Base-by-base conservation (phyloP, 2,329 filamentous ascomycete genomes). In the Hirsutella thompsonii region DNA sequence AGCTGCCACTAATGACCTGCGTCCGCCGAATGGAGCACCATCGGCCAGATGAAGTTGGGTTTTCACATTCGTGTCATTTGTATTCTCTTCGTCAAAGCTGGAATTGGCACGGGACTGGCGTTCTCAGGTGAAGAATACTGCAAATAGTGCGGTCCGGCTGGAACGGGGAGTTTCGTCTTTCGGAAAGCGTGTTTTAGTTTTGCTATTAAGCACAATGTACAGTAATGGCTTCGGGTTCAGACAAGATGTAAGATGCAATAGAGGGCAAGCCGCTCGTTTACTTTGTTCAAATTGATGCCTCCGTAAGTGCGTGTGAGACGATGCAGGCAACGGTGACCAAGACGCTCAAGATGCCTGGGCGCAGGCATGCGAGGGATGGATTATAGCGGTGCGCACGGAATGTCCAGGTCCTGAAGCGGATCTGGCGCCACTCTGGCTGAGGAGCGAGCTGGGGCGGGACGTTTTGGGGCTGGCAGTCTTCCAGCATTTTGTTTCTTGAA, bases 101-200 rank as follows among this genome's bases (percentile, higher is more conserved):
- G 53, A 55, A 57, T 48, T 32, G 41, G 40, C 43, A 33, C 45
- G 49, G 56, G 52, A 50, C 50, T 36, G 55, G 55, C 53, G 55
- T 58, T 56, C 45, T 6, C 23, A 34, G 43, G 42, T 40, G 35
- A 48, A 37, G 33, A 36, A 44, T 26, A 37, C 29, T 30, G 42
- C 40, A 36, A 38, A 39, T 36, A 39, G 30, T 40, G 28, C 16
- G 41, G 38, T 40, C 42, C 39, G 21, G 36, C 38, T 41, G 34
- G 32, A 34, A 38, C 11, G 39, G 39, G 46, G 47, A 46, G 45
- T 48, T 47, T 37, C 34, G 40, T 38, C n/a, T 40, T 21, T 29
- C 9, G 36, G 42, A 34, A 29, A 38, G 38, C 42, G 38, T 30
- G 42, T 18, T 36, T 36, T 29, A 14, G n/a, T 18, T 36, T 36